Conservation (phyloP, 768 basidiomycete species). For the Boletellus emodensis region DNA sequence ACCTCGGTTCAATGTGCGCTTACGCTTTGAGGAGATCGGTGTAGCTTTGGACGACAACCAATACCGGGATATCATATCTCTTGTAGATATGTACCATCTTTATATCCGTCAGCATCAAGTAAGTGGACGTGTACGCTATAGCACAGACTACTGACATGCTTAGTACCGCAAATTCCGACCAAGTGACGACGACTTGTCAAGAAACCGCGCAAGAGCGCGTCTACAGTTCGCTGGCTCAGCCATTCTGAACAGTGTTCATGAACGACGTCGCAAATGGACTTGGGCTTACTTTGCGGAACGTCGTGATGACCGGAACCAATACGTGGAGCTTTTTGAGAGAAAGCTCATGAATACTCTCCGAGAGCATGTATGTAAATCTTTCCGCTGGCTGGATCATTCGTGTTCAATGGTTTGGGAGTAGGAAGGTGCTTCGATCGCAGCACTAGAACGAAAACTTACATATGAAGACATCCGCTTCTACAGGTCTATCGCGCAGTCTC, state of each 20-base stretch:
- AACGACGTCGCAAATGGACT: slow-evolving; percentile 81
- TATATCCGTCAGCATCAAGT: slow-evolving; percentile 84
- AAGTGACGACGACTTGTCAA: slow-evolving; percentile 50
- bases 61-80: slow-evolving; percentile 88
- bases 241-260: slow-evolving; percentile 78
- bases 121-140: slow-evolving; percentile 13
- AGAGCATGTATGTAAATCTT: slow-evolving; percentile 46
- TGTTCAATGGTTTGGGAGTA: slow-evolving; percentile 21
- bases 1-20: slow-evolving; percentile 82
- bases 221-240: slow-evolving; percentile 76
- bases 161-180: slow-evolving; percentile 82
- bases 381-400: neutral
- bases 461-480: slow-evolving; percentile 98
- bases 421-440: slow-evolving; percentile 53
- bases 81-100: slow-evolving; percentile 96
- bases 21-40: slow-evolving; percentile 91
- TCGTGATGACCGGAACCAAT: slow-evolving; percentile 79
- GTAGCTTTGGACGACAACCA: slow-evolving; percentile 90
- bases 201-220: slow-evolving; percentile 62
- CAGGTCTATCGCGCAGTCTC: slow-evolving; percentile 88
- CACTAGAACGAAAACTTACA: slow-evolving; percentile 74
- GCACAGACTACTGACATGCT: slow-evolving; percentile 7
- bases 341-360: slow-evolving; percentile 53
- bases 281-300: slow-evolving; percentile 89
- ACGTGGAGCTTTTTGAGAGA: slow-evolving; percentile 82